Evolutionary conservation across 441 rosid species (phyloP), one percentile per base, ranked within the genome.

Genomic region (Pelargonium citronellum): DNA sequence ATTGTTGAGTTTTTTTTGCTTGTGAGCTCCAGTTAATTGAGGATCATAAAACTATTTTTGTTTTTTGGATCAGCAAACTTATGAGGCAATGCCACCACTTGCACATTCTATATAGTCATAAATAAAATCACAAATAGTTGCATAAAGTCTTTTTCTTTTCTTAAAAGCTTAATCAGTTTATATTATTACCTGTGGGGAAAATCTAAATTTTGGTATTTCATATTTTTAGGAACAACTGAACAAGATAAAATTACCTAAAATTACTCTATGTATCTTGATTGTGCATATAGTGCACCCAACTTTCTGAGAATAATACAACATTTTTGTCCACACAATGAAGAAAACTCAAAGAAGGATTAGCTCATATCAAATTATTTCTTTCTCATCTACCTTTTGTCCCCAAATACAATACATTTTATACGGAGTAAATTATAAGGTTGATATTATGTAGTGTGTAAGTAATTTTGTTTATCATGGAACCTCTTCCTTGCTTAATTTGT

Each of bases 71-170:
- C 6, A 5, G 39, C 39, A 34, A n/a, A 51, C 16, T 51, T 5
- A 51, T 51, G 58, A 34, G 39, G 58, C 58, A 51, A 51, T 13
- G 39, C 58, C n/a, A 51, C 58, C 58, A n/a, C 19, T 51, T 51
- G 58, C 58, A 51, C 58, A 51, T 51, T 51, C 58, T 51, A 51
- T 49, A 15, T 13, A 51, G 7, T 51, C 39, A 34, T 34, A 34
- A 5, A 34, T 34, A 34, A 34, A 34, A 34, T 5, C 39, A 34
- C 39, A 34, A 34, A 51, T 51, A 16, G 58, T 51, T 16, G 58
- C 6, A 13, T 51, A 51, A 51, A 13, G 58, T 51, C 58, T 1
- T 51, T n/a, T 46, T n/a, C 39, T 34, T 51, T 13, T 16, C 6
- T 51, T n/a, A 13, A 16, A 51, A 51, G 15, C 58, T 51, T 5